Percentiles rank a stretch among this genome's conserved stretches.
These are phyloP conservation scores for Tympanopsis confertula DNA, from an alignment of 2,329 filamentous ascomycete species.

Conservation along the genomic window DNA sequence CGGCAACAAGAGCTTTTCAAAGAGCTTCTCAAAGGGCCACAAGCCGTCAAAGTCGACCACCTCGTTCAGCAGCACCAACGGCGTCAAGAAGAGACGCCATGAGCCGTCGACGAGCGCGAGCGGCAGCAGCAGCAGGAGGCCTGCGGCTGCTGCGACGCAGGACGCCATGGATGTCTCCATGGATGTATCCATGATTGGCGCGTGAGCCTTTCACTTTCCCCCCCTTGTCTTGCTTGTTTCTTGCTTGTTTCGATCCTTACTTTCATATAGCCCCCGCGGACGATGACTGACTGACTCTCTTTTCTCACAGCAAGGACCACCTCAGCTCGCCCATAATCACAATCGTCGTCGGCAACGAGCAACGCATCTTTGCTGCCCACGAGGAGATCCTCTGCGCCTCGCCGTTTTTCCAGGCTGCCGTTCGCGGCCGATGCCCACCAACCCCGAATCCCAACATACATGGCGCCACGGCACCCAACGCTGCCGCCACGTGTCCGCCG, in stretches of 20 bases:
- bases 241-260: constrained; percentile 1
- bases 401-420: constrained; percentile 63
- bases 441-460: too few species aligned
- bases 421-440: constrained; percentile 52
- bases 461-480: too few species aligned
- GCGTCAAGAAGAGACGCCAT: constrained; percentile 41
- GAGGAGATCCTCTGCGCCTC: constrained; percentile 72
- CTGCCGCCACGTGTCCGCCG: too few species aligned
- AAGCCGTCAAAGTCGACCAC: constrained; percentile 36
- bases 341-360: constrained; percentile 67
- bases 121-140: constrained; percentile 28
- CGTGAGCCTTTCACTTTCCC: neutral
- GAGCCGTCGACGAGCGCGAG: constrained; percentile 34
- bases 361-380: constrained; percentile 82
- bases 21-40: constrained; percentile 40
- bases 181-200: neutral
- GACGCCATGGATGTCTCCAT: constrained; percentile 28
- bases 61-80: constrained; percentile 41
- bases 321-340: constrained; percentile 64
- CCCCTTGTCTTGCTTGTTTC: neutral
- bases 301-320: constrained; percentile 24
- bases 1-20: too few species aligned
- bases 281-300: constrained; percentile 5
- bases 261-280: neutral
- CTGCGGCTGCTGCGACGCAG: constrained; percentile 22